Percentiles rank a stretch among this genome's conserved stretches.
Conservation (phyloP, 371 early-diverging fungal species). For the Mortierella sp. region DNA sequence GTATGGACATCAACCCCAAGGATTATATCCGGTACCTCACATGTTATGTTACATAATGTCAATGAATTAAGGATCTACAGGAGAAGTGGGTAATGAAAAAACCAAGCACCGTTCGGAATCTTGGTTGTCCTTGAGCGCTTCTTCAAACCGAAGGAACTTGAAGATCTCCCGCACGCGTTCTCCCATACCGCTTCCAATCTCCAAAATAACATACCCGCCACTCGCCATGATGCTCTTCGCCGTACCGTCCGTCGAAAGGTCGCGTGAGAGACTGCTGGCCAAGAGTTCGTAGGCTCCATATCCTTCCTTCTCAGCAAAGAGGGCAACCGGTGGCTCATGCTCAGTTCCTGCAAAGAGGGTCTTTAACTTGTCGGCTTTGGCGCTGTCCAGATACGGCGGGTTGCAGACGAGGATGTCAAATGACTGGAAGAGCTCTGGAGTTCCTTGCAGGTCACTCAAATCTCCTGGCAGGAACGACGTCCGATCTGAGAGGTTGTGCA, state of each 20-base stretch:
- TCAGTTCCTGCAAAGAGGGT: slow-evolving; percentile 58
- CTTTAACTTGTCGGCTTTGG: slow-evolving; percentile 53
- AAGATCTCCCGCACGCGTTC: slow-evolving; percentile 70
- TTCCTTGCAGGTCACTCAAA: slow-evolving; percentile 59
- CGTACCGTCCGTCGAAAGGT: slow-evolving; percentile 18
- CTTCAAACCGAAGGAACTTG: slow-evolving; percentile 60
- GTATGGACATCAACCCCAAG: too few relatives aligned
- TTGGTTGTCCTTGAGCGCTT: slow-evolving; percentile 64
- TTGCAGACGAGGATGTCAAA: slow-evolving; percentile 83
- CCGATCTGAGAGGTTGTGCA: slow-evolving; percentile 54
- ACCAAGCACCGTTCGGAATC: slow-evolving; percentile 76
- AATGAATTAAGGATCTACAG: neutral
- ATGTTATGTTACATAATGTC: neutral
- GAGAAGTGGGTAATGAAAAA: slow-evolving; percentile 36
- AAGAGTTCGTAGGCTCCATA: slow-evolving; percentile 75
- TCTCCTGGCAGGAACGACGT: slow-evolving; percentile 59
- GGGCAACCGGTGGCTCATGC: slow-evolving; percentile 75
- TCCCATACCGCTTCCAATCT: slow-evolving; percentile 81
- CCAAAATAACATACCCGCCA: slow-evolving; percentile 67
- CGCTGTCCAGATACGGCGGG: slow-evolving; percentile 77
- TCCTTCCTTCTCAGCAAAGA: slow-evolving; percentile 76
- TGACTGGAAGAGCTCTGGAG: slow-evolving; percentile 30
- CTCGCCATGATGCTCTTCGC: slow-evolving; percentile 37
- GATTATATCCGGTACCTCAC: too few relatives aligned
- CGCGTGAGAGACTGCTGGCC: slow-evolving; percentile 53